Evolutionary conservation across 192 early-diverging fungal genomes (phyloP), one percentile per base, ranked within the genome.

Genomic region (Cladochytrium replicatum): DNA sequence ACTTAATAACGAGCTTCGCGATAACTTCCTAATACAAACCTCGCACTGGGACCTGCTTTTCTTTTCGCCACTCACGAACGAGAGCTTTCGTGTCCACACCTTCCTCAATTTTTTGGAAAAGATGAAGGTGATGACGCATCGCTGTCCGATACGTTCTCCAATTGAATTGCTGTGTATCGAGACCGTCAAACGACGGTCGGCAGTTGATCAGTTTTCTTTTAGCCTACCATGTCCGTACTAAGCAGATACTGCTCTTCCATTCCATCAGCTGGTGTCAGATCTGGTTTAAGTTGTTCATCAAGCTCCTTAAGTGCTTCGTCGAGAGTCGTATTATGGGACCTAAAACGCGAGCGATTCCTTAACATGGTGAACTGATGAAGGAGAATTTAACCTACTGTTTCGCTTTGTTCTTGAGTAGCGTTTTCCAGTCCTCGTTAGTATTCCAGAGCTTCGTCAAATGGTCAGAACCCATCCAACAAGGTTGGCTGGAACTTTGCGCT

Each of bases 91-190:
- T n/a, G n/a, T n/a, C n/a, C n/a, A n/a, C n/a, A n/a, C n/a, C n/a
- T n/a, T n/a, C n/a, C n/a, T n/a, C n/a, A n/a, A n/a, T 52, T 27
- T 64, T 56, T 26, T 55, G 52, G 29, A 72, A 78, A 21, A 78
- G 50, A 47, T 66, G 54, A 13, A 78, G 22, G 41, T 78, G 67
- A 22, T 66, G 46, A 19, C 40, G 43, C 9, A 66, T 22, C 3
- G 68, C 75, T 0, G 63, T 55, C 5, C 75, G 69, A 31, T 73
- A 69, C 13, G 50, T 55, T 11, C 71, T 64, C 75, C 75, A 78
- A 40, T 38, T 63, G 42, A 47, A 63, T 44, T 42, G 22, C 61
- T 68, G 38, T 6, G 29, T 8, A 42, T 9, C 29, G 25, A 5
- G 27, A 17, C 9, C 29, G 32, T 25, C 6, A 41, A 4, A 6